Conservation (phyloP, 768 basidiomycete species). For the Pleurotus cornucopiae region DNA sequence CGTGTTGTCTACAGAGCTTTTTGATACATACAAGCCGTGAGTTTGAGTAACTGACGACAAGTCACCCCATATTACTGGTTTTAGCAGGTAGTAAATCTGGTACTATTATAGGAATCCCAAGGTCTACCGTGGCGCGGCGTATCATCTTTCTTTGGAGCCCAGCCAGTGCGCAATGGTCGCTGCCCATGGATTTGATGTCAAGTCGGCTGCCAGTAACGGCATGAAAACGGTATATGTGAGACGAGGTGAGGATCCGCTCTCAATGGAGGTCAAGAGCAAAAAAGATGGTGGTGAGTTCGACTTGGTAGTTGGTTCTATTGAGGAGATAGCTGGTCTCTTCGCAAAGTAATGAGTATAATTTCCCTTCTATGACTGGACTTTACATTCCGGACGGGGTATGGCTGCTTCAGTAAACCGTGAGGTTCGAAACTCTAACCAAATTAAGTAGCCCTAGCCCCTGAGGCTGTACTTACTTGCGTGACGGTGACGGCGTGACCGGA, state of each 20-base stretch:
- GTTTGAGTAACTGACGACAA: slow-evolving; percentile 14
- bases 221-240: slow-evolving; percentile 59
- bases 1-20: slow-evolving; percentile 57
- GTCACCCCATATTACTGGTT: neutral
- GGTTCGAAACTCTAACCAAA: too few relatives aligned
- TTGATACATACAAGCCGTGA: slow-evolving; percentile 63
- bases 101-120: slow-evolving; percentile 37
- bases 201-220: slow-evolving; percentile 46
- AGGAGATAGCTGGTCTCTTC: slow-evolving; percentile 34
- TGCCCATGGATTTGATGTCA: slow-evolving; percentile 54
- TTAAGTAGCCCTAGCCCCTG: too few relatives aligned
- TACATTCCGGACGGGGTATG: too few relatives aligned
- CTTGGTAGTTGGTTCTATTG: slow-evolving; percentile 46
- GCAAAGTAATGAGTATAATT: too few relatives aligned
- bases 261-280: slow-evolving; percentile 33
- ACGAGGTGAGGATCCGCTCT: slow-evolving; percentile 38
- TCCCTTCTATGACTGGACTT: too few relatives aligned
- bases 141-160: slow-evolving; percentile 46
- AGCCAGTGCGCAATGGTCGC: slow-evolving; percentile 61
- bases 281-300: slow-evolving; percentile 58
- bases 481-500: too few relatives aligned
- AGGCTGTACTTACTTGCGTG: too few relatives aligned
- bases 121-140: slow-evolving; percentile 44
- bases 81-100: too few relatives aligned
- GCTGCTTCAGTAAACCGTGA: too few relatives aligned